Evolutionary conservation across 192 early-diverging fungal genomes (phyloP), one percentile per base, ranked within the genome.

Genomic region (Entomortierella chlamydospora): DNA sequence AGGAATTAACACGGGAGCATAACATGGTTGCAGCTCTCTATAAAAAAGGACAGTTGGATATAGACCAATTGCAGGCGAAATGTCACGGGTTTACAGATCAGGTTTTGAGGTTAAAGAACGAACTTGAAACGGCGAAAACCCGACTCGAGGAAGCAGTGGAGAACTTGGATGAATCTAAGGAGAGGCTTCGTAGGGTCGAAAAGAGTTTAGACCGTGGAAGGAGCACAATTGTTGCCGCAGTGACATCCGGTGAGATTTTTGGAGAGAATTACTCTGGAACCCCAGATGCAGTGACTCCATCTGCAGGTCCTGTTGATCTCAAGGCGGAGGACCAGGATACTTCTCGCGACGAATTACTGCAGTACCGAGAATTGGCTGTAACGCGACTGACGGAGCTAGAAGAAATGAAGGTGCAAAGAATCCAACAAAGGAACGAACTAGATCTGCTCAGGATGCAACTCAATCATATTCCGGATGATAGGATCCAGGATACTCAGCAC

Each of bases 161-260:
- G 68, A 59, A 50, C 5, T 23, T 79, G 49, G 68, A 79, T 12
- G 68, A 70, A 13, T 65, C 76, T 1, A 65, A 59, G 30, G 76
- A 70, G 22, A 52, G 43, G 12, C 37, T 79, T 1, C 76, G 68
- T 25, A 47, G 62, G 12, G 18, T 70, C 15, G 68, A 79, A 56
- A 70, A 70, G 63, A 70, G 55, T 22, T 12, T 70, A n/a, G 76
- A 79, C 20, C 68, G 76, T 22, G 62, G 57, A n/a, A 79, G 66
- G 63, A 70, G 76, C 33, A 26, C 51, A 0, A 63, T 70, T 61
- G 76, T 70, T 18, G 33, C 68, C 0, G 76, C 76, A 33, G 76
- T 79, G 41, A 79, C 76, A 10, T 79, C 76, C 0, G 68, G 76
- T 9, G 56, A 49, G 34, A 61, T 79, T 23, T 79, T 79, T 50